Conservation (phyloP, 2,329 filamentous ascomycete species). For the Fusarium burgessii region DNA sequence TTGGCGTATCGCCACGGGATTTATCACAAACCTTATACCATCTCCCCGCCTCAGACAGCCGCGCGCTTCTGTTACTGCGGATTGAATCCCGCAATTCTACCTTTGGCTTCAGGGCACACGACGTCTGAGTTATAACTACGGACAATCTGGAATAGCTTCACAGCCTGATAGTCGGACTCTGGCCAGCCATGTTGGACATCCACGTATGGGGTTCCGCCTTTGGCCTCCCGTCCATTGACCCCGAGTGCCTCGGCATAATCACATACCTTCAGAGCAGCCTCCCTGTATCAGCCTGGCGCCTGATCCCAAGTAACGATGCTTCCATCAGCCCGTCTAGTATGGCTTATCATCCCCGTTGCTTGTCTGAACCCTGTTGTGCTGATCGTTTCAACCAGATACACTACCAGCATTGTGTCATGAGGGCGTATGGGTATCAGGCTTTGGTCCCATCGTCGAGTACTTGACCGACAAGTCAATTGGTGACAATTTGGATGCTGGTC, state of each 20-base stretch:
- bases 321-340: constrained; percentile 77
- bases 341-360: constrained; percentile 49
- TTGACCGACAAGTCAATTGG: constrained; percentile 57
- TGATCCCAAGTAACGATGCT: constrained; percentile 80
- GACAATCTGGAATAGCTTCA: constrained; percentile 20
- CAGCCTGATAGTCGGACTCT: constrained; percentile 12
- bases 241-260: constrained; percentile 88
- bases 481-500: constrained; percentile 54
- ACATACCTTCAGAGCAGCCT: constrained; percentile 78
- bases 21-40: constrained; percentile 7
- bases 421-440: constrained; percentile 69
- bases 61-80: constrained; percentile 19
- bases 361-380: constrained; percentile 36
- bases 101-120: constrained; percentile 11
- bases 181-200: constrained; percentile 66
- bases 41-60: constrained; percentile 11
- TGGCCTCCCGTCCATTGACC: constrained; percentile 87
- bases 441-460: constrained; percentile 69
- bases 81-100: background rate
- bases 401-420: constrained; percentile 67
- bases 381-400: constrained; percentile 56
- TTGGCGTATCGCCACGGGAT: constrained; percentile 26
- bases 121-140: constrained; percentile 22
- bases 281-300: constrained; percentile 70
- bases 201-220: constrained; percentile 94